Conservation (phyloP, 805 yeast genomes). For the Nematodospora valgi region DNA sequence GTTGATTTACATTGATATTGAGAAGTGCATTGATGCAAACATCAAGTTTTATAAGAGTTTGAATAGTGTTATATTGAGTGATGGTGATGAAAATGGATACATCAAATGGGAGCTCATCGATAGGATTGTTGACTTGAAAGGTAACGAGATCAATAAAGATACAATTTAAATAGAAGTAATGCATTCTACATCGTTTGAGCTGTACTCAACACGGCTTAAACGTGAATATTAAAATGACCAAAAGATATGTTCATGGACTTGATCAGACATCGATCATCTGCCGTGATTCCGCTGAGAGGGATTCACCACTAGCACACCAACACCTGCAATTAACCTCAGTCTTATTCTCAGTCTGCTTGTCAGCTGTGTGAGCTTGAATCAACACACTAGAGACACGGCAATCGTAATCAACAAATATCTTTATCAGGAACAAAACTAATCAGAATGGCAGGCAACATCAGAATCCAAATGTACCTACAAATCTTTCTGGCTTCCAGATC, state of each 20-base stretch:
- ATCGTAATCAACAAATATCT: no score
- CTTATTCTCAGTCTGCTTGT: conserved; percentile 3
- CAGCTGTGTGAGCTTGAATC: no score
- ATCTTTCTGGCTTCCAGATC: no score
- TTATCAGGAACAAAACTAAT: no score
- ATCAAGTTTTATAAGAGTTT: conserved; percentile 57
- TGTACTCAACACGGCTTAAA: background rate
- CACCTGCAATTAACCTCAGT: background rate
- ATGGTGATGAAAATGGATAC: conserved; percentile 56
- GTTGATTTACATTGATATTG: conserved; percentile 60
- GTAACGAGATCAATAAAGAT: conserved; percentile 1
- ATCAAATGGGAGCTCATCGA: conserved; percentile 44
- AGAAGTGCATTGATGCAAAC: conserved; percentile 39
- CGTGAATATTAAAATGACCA: no score
- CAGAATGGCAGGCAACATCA: no score
- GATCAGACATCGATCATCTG: conserved; percentile 3
- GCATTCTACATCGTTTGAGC: background rate
- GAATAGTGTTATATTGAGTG: conserved; percentile 72
- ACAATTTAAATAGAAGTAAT: background rate
- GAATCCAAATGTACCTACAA: no score
- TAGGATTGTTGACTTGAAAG: conserved; percentile 17
- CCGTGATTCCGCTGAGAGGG: background rate
- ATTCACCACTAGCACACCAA: background rate
- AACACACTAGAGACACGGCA: conserved; percentile 27
- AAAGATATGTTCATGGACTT: no score